Evolutionary conservation across 1,284 basidiomycete species (phyloP).

Genomic region (Athelia sp.): DNA sequence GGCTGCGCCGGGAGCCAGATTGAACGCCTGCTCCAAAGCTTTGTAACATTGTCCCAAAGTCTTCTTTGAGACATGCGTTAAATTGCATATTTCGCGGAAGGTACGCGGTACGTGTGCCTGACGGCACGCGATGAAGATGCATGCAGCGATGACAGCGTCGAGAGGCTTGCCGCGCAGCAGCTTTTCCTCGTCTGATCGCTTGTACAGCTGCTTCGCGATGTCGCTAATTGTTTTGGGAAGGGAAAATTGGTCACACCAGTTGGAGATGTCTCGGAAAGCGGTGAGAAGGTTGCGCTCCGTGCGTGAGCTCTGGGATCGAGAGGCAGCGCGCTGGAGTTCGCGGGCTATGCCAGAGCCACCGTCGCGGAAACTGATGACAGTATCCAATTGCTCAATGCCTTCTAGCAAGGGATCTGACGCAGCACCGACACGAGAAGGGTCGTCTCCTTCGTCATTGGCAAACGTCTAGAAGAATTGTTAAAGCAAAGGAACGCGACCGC

Average conservation of each 20-base stretch:
- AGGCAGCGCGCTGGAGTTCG: constrained; percentile 89
- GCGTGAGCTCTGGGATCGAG: constrained; percentile 70
- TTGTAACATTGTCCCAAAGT: constrained; percentile 94
- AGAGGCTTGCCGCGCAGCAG: constrained; percentile 88
- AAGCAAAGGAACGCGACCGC: constrained; percentile 17
- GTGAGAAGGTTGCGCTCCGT: constrained; percentile 82
- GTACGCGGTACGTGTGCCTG: constrained; percentile 92
- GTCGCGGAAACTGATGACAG: constrained; percentile 92
- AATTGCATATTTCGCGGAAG: constrained; percentile 93
- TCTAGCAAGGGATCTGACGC: constrained; percentile 92
- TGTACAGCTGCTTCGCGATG: constrained; percentile 95
- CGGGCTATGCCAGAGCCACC: constrained; percentile 90
- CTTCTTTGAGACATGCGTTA: constrained; percentile 94
- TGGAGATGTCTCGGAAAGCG: constrained; percentile 89
- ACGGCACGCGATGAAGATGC: constrained; percentile 97
- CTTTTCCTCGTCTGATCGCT: constrained; percentile 94
- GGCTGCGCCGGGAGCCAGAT: constrained; percentile 71
- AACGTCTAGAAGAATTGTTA: constrained; percentile 70
- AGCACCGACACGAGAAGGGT: constrained; percentile 98
- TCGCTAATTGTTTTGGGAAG: constrained; percentile 93
- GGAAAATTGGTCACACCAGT: constrained; percentile 93
- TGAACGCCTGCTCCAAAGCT: constrained; percentile 89
- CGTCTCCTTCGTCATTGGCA: constrained; percentile 98
- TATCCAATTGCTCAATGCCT: constrained; percentile 90
- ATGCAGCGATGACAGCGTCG: constrained; percentile 93